Evolutionary conservation across 495 filamentous ascomycete species (phyloP).

Genomic region (Daldinia concentrica): DNA sequence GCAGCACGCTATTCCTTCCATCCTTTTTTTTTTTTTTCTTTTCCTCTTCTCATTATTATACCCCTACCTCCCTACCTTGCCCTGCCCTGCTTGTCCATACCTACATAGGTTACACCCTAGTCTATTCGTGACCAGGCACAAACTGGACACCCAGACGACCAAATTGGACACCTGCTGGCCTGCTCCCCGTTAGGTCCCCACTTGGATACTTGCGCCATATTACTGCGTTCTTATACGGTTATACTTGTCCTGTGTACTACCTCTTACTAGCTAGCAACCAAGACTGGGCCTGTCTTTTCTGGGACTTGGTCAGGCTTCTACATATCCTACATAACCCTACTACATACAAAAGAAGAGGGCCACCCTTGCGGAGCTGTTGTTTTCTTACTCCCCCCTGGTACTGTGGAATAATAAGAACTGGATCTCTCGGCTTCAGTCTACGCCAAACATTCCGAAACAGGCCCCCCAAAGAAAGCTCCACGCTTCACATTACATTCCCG

Average conservation of each 20-base stretch:
- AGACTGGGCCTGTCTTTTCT: conserved; percentile 23
- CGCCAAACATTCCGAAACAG: conserved; percentile 42
- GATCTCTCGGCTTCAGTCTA: conserved; percentile 36
- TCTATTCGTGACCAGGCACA: conserved; percentile 43
- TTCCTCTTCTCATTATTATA: background rate
- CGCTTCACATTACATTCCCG: conserved; percentile 29
- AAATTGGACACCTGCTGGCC: conserved; percentile 6
- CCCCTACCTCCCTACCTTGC: conserved; percentile 24
- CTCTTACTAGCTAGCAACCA: conserved; percentile 6
- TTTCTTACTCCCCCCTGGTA: conserved; percentile 6
- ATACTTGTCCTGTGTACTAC: conserved; percentile 21
- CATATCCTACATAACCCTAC: background rate
- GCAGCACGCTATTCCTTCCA: conserved; percentile 34
- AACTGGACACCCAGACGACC: conserved; percentile 11
- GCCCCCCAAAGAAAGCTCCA: conserved; percentile 23
- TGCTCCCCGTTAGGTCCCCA: conserved; percentile 21
- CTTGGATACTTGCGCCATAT: conserved; percentile 33
- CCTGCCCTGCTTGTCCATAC: too few species aligned
- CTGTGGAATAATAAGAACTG: conserved; percentile 22
- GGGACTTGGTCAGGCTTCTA: conserved; percentile 23
- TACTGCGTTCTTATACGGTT: conserved; percentile 21
- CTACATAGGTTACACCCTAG: conserved; percentile 37
- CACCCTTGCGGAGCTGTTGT: conserved; percentile 24
- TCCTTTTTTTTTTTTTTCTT: conserved; percentile 12
- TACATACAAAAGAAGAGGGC: conserved; percentile 24